Evolutionary conservation across 768 basidiomycete genomes (phyloP), one percentile per base, ranked within the genome.

Genomic region (Podaxis mareebaensis): DNA sequence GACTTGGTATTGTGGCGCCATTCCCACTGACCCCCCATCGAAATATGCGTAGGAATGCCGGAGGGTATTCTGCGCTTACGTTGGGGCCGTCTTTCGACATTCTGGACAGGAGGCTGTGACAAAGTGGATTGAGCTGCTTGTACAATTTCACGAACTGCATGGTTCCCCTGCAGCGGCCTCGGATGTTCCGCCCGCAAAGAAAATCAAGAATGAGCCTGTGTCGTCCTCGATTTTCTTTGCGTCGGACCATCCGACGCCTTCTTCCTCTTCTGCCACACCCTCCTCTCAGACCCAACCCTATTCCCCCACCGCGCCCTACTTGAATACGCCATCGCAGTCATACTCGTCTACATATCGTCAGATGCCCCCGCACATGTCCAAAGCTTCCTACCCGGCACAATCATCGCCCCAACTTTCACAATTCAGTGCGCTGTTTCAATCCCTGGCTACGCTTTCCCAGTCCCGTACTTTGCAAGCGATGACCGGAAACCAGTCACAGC

Each of bases 11-110:
- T 53, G 57, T 66, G 68, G 40, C 60, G 62, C 55, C 58, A 33
- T 51, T 54, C 49, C 12, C 54, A 55, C 55, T 59, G 33, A 69
- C 40, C 68, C 68, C 58, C 57, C 65, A 17, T 33, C 7, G 33
- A 57, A 44, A 70, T 46, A 64, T 63, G 53, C 8, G 13, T 65
- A 88, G 86, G 86, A 89, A 77, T 80, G 81, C 5, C 78, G 78
- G 38, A 70, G 78, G 17, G 74, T 91, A 20, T 89, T 91, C 70
- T 77, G 82, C 67, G 85, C 89, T 46, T 91, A 90, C 75, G 79
- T 88, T 38, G 90, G 87, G 51, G 90, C 83, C 42, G 79, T 89
- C 28, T 89, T 81, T 68, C 69, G 75, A 65, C 82, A 86, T 63
- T 79, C 76, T 67, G 89, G 89, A 46, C 73, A 83, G 65, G 71